A percentile compares a stretch with the other conserved stretches of the same genome.
phyloP scores from a whole-genome alignment of 805 yeast species.

The Isabelozyma rhagii region DNA sequence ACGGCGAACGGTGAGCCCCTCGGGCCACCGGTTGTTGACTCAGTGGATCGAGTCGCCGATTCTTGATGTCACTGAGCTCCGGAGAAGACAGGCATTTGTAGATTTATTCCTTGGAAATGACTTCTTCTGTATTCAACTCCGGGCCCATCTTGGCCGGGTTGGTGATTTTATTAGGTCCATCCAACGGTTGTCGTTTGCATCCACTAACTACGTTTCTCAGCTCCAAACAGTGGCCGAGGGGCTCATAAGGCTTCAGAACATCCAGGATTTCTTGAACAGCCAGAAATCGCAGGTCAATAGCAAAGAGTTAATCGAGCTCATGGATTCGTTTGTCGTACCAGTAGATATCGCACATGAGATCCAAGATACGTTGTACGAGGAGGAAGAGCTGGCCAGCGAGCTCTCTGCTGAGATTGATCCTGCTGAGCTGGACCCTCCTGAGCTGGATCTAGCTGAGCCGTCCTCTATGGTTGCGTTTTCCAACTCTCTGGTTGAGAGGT shows the following conservation, averaged over 20 bases:
- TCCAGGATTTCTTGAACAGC: slow-evolving; percentile 12
- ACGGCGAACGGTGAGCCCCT: slow-evolving; percentile 69
- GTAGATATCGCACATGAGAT: slow-evolving; percentile 40
- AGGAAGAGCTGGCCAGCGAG: neutral
- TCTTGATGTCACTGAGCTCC: slow-evolving; percentile 53
- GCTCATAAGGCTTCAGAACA: slow-evolving; percentile 18
- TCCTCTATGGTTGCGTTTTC: slow-evolving; percentile 12
- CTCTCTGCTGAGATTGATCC: neutral
- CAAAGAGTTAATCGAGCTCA: slow-evolving; percentile 18
- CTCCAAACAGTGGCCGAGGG: slow-evolving; percentile 32
- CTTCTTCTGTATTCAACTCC: slow-evolving; percentile 18
- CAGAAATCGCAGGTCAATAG: slow-evolving; percentile 14
- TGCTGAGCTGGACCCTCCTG: no score
- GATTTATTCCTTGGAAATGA: slow-evolving; percentile 22
- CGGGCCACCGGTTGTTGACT: slow-evolving; percentile 76
- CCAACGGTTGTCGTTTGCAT: slow-evolving; percentile 43
- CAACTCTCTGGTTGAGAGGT: slow-evolving; percentile 16
- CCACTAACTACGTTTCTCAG: slow-evolving; percentile 31
- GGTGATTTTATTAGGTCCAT: slow-evolving; percentile 60
- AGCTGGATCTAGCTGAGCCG: neutral
- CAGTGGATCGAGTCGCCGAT: slow-evolving; percentile 85
- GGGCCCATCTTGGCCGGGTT: slow-evolving; percentile 39
- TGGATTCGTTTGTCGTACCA: slow-evolving; percentile 36
- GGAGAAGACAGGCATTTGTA: slow-evolving; percentile 43
- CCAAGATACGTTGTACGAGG: slow-evolving; percentile 13